Base-by-base conservation (phyloP, 2,329 filamentous ascomycete genomes). In the Colletotrichum tabaci region DNA sequence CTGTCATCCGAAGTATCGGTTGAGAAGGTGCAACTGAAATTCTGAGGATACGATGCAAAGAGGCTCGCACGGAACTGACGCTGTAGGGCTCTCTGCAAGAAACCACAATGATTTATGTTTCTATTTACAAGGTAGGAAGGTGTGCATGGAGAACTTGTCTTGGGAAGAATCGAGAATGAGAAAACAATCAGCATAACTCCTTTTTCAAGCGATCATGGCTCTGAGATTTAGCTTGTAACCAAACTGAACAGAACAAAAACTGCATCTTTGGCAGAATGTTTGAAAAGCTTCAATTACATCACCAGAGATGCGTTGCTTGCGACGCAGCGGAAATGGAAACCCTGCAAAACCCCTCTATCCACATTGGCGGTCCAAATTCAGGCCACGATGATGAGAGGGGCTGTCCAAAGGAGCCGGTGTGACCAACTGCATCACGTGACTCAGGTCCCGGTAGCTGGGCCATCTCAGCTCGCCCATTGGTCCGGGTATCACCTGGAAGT, bases 401-500 rank as follows among this genome's bases (percentile, higher is more conserved):
- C 58, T 63, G 2, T 21, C 56, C 26, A 47, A 30, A 38, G 40
- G 16, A 23, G 18, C 7, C 30, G 40, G 15, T 30, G 18, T 69
- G 69, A 69, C 69, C 61, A 69, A 61, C 35, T 7, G 2, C 0
- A 21, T 64, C 69, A 72, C 69, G 69, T 72, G 69, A 60, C n/a
- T 0, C 1, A 0, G 1, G 4, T 2, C 3, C 21, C 12, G 5
- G n/a, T 10, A 64, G 66, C 40, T 61, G 6, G 30, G 16, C 16
- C 47, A 18, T 8, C 2, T 5, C n/a, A 72, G 69, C 66, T 71
- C 26, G 35, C 38, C 23, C 44, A 72, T 72, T 72, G 70, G 70
- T 6, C 47, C 38, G 56, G 49, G 44, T 13, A 21, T 12, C 26
- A 21, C 56, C 42, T 55, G n/a, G 13, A n/a, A 66, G 67, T 72